Evolutionary conservation across 2,329 filamentous ascomycete genomes (phyloP), one percentile per base, ranked within the genome.

Genomic region (Orbilia javanica): DNA sequence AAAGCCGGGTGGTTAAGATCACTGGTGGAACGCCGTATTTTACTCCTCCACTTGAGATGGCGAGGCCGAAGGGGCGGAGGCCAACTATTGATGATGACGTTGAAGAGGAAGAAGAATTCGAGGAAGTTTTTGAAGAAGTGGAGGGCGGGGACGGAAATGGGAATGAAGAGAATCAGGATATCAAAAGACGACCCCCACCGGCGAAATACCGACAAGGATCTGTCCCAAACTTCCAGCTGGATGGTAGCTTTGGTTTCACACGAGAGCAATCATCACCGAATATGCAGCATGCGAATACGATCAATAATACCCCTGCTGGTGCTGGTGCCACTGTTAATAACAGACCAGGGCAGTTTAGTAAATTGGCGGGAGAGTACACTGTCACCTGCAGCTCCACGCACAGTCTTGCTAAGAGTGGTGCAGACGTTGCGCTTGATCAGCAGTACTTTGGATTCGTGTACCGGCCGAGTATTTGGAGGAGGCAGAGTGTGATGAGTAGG

Each of bases 1-100:
- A 78, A 31, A 55, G 67, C 48, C 53, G 67, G 25, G 67, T 72
- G 25, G 62, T 78, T 39, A 42, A 72, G 36, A 53, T 78, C 15
- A 78, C 74, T 7, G 74, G 67, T 36, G 74, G 74, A 11, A 78
- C 74, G 4, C 67, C 74, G 22, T 78, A 78, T 52, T 72, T 68
- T 36, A 78, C 74, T 1, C 74, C 74, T 52, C 67, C 46, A 4
- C 42, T 55, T 13, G 62, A 67, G 7, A 29, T 50, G 39, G 36
- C 25, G 6, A 39, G 31, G 27, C 27, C 25, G n/a, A 22, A 46
- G 25, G 36, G 20, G 18, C 34, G 55, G 20, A 36, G 34, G 20
- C 55, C 55, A 34, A 60, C 34, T 42, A 2, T 27, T 42, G 34
- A 60, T 1, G 34, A 60, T 15, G 55, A 60, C 1, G 10, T 25